Evolutionary conservation across 129 eudicot genomes (phyloP).

Genomic region (Silybum marianum): DNA sequence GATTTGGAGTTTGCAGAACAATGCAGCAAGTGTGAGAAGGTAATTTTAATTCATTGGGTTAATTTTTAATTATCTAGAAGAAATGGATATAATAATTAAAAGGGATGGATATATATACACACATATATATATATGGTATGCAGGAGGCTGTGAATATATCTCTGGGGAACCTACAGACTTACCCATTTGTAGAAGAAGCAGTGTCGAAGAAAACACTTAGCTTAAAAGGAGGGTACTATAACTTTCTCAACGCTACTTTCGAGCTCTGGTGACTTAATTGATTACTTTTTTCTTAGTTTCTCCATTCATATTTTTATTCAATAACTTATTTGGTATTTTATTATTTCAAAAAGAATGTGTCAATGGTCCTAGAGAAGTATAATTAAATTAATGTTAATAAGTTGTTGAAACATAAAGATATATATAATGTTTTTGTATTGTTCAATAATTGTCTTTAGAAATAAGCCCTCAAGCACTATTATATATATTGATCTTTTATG

Average conservation of each 20-base stretch:
- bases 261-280: slow-evolving; percentile 57
- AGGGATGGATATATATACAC: too few relatives aligned
- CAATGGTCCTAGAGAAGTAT: too few relatives aligned
- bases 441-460: too few relatives aligned
- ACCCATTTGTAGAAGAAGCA: slow-evolving; percentile 76
- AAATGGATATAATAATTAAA: not conserved
- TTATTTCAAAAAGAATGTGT: not conserved
- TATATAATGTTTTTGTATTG: too few relatives aligned
- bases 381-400: not conserved
- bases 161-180: slow-evolving; percentile 63
- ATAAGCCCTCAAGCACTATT: too few relatives aligned
- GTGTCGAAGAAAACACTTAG: slow-evolving; percentile 44
- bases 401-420: too few relatives aligned
- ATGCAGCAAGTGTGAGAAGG: slow-evolving; percentile 65
- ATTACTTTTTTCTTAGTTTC: not conserved
- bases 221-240: slow-evolving; percentile 78
- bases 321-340: not conserved
- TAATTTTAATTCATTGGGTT: slow-evolving; percentile 5
- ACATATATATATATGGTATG: not conserved
- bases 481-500: too few relatives aligned
- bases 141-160: slow-evolving; percentile 95
- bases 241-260: slow-evolving; percentile 67
- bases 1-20: slow-evolving; percentile 46
- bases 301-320: slow-evolving; percentile 1
- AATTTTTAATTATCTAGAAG: not conserved